Base-by-base conservation (phyloP, 345 rosid genomes). In the Populus nigra region DNA sequence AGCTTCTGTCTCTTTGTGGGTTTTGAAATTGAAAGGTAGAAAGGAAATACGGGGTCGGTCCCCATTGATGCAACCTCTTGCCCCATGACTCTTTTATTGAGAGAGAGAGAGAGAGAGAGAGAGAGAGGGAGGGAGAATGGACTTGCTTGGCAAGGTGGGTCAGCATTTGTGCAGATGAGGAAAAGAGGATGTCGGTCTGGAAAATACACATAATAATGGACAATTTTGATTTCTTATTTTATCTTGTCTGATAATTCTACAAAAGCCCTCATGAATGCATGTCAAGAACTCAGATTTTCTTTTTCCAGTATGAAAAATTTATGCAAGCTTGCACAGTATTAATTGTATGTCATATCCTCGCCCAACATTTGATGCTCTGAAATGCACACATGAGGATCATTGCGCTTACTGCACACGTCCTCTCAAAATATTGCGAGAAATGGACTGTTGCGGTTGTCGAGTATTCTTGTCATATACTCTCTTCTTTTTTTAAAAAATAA, bases 11-110 rank as follows among this genome's bases (percentile, higher is more conserved):
- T 55, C 23, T 22, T 55, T 22, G 4, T 8, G 25, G 25, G 7
- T 55, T 55, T 55, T 55, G 25, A 55, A 22, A 20, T 20, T 20
- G 25, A 55, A 20, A 16, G 57, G 57, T 17, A 17, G 20, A 50
- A 50, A 55, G 23, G 61, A 55, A 55, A 55, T 55, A 33, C 41
- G 35, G 63, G 65, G 73, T n/a, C 35, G 82, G 82, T 76, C 83
- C 83, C 83, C 76, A 73, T 33, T 49, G 85, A 74, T 72, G 82
- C 77, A 76, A 79, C 81, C 83, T 76, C 75, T 80, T 73, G 75
- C 65, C 79, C 49, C 72, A 47, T 72, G 68, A 74, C 75, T 84
- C 57, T 74, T 66, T 41, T 17, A 6, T 22, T 25, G 61, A 49
- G 75, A 41, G 50, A 4, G 35, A 0, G 35, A 31, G 68, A 49